Percentiles rank a stretch among this genome's conserved stretches.
Conservation (phyloP, 78 protist species). For the Dictyostelium citrinum region DNA sequence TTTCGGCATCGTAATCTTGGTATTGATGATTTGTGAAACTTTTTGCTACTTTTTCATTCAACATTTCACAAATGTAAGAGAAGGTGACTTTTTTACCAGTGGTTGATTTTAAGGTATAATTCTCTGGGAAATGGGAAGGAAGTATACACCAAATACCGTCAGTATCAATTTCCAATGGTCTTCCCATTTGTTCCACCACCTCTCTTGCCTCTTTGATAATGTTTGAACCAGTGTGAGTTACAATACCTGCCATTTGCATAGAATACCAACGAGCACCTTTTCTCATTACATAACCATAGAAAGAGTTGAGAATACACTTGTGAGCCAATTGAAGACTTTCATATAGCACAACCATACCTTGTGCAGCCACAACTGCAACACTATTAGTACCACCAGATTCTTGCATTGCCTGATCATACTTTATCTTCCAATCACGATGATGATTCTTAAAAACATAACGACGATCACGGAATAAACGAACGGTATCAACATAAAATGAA, state of each 20-base stretch:
- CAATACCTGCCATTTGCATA: slow-evolving; percentile 99
- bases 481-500: slow-evolving; percentile 98
- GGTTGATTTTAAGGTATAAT: slow-evolving; percentile 73
- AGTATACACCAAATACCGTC: slow-evolving; percentile 99
- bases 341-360: slow-evolving; percentile 87
- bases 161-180: slow-evolving; percentile 99
- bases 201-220: slow-evolving; percentile 93
- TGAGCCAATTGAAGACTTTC: slow-evolving; percentile 99
- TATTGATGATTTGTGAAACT: slow-evolving; percentile 97
- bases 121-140: slow-evolving; percentile 97
- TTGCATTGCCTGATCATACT: slow-evolving; percentile 67
- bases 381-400: slow-evolving; percentile 35
- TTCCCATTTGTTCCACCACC: slow-evolving; percentile 95
- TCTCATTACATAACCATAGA: slow-evolving; percentile 99
- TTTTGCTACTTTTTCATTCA: slow-evolving; percentile 91
- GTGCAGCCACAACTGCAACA: slow-evolving; percentile 4
- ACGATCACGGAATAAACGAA: slow-evolving; percentile 95
- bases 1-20: slow-evolving; percentile 77
- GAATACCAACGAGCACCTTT: slow-evolving; percentile 98
- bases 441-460: slow-evolving; percentile 95
- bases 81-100: slow-evolving; percentile 39
- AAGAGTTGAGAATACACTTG: slow-evolving; percentile 99
- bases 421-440: slow-evolving; percentile 87
- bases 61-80: slow-evolving; percentile 94
- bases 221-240: slow-evolving; percentile 97